Evolutionary conservation across 441 rosid species (phyloP), one percentile per base, ranked within the genome.

Genomic region (Euphorbia celastroides): DNA sequence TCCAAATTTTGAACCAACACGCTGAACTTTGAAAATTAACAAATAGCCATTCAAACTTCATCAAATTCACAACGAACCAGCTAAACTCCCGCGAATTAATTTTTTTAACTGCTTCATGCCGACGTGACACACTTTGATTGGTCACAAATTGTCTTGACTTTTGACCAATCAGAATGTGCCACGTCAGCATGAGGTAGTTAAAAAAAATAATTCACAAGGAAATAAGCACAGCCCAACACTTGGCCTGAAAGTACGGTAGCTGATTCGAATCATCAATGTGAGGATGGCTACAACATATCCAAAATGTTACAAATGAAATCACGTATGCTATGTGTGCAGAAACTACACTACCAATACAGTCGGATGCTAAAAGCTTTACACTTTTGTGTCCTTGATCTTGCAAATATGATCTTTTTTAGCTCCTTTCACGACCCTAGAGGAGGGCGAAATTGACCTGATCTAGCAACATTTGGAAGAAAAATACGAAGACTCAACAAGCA

Each of bases 281-380:
- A 17, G 2, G 41, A 48, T 7, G 20, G 48, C 14, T 13, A 41
- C 12, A 19, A 3, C 3, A 36, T 19, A 41, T 25, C 12, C 22
- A 52, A 28, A n/a, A 60, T 38, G 62, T 17, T 38, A 72, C 42
- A 55, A n/a, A 58, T n/a, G 31, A n/a, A n/a, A n/a, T n/a, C n/a
- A n/a, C n/a, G n/a, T n/a, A 59, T 25, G 50, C 64, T 23, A 13
- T 48, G 54, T 30, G 31, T 41, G 5, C 30, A 28, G 28, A 38
- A 54, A 46, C 64, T 36, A 62, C 52, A 28, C 11, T 14, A 17
- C 31, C 57, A 22, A 27, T 23, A 28, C 11, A 41, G 25, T 30
- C 22, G 30, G 8, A n/a, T 11, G 27, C 28, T 44, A 19, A n/a
- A 59, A 41, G 70, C 63, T 32, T 31, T 14, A 22, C 7, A 27